These are phyloP conservation scores for Lantana camara DNA, from an alignment of 257 asterid genomes.

Conservation along the genomic window DNA sequence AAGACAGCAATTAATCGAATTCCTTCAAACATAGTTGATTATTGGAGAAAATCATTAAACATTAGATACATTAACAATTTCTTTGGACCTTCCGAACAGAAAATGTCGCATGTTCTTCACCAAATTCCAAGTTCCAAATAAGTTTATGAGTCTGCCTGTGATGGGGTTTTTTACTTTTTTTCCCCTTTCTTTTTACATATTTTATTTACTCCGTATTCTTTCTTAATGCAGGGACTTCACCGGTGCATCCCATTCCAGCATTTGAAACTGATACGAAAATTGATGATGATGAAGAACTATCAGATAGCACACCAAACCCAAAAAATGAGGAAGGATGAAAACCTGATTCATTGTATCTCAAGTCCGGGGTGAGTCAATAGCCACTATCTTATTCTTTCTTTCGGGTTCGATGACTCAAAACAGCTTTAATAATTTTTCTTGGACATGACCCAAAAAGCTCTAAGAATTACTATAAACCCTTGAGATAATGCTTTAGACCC, in stretches of 20 bases:
- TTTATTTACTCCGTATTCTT: conserved; percentile 5
- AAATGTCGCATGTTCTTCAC: neutral
- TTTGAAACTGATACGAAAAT: conserved; percentile 25
- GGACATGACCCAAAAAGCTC: neutral
- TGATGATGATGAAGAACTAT: conserved; percentile 19
- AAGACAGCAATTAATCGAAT: neutral
- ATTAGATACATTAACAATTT: neutral
- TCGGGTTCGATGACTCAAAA: neutral
- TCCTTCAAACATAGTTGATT: neutral
- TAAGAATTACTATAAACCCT: neutral
- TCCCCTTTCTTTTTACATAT: too few species aligned
- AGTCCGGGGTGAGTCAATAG: conserved; percentile 30
- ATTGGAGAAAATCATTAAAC: neutral
- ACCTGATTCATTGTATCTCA: conserved; percentile 5
- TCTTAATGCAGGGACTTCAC: conserved; percentile 37
- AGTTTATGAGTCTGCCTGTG: neutral
- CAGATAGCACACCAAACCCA: conserved; percentile 23
- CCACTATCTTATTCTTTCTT: neutral
- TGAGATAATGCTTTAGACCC: too few species aligned
- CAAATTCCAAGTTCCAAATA: conserved; percentile 10
- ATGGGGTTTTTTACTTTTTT: neutral
- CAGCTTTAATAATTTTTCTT: neutral
- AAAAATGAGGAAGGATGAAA: conserved; percentile 42
- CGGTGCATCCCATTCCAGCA: conserved; percentile 36
- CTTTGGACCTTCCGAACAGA: neutral